Evolutionary conservation across 2,329 filamentous ascomycete species (phyloP).

Genomic region (Aspergillus transmontanensis): DNA sequence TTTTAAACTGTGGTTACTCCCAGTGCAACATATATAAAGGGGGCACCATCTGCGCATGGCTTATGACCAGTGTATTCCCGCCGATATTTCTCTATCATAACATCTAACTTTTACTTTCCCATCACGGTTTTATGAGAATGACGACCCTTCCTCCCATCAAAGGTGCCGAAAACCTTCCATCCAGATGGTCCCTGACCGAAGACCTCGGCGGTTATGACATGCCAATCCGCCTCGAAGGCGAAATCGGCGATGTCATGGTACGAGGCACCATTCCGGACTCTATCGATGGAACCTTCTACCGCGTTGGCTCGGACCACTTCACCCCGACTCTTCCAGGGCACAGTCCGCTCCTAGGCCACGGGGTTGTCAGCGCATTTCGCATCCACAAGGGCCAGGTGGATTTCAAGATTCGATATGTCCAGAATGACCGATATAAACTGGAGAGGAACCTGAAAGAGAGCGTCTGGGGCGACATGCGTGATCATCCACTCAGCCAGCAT

Average conservation of each 20-base stretch:
- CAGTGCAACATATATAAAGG: too few species aligned
- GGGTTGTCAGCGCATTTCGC: slow-evolving; percentile 33
- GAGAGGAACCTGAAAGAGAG: slow-evolving; percentile 18
- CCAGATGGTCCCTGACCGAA: background rate
- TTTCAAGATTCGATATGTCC: slow-evolving; percentile 35
- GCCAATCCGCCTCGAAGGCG: slow-evolving; percentile 16
- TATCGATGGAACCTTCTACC: slow-evolving; percentile 38
- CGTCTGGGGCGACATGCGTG: slow-evolving; percentile 6
- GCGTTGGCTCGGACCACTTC: slow-evolving; percentile 29
- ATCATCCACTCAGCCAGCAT: slow-evolving; percentile 36
- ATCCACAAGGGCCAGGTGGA: slow-evolving; percentile 32
- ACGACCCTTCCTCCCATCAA: too few species aligned
- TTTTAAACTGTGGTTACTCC: too few species aligned
- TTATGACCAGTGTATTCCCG: too few species aligned
- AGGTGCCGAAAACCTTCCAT: background rate
- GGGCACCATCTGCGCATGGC: too few species aligned
- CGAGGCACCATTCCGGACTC: slow-evolving; percentile 33
- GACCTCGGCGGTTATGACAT: background rate
- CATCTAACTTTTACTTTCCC: too few species aligned
- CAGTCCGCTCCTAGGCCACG: slow-evolving; percentile 33
- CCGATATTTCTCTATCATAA: too few species aligned
- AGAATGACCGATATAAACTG: slow-evolving; percentile 31
- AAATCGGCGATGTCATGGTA: slow-evolving; percentile 31
- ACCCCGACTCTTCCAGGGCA: slow-evolving; percentile 22
- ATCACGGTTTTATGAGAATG: too few species aligned